phyloP scores from a whole-genome alignment of 1,139 yeast species.

The Candida sanyaensis region DNA sequence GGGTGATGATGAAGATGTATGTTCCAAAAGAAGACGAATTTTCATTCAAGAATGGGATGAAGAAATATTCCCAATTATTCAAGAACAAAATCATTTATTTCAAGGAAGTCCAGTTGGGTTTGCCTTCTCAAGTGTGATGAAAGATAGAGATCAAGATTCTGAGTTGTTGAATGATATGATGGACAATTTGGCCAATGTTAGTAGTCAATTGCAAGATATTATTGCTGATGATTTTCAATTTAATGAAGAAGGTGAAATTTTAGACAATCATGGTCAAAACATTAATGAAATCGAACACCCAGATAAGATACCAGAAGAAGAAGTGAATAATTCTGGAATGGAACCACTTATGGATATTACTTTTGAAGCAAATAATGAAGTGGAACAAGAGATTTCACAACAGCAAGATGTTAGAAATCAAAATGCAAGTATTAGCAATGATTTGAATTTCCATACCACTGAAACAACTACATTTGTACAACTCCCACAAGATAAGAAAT shows the following conservation, averaged over 20 bases:
- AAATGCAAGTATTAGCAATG: constrained; percentile 9
- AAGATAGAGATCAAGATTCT: constrained; percentile 8
- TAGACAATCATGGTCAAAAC: neutral
- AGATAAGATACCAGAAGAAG: neutral
- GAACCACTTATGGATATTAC: constrained; percentile 9
- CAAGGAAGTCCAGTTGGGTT: constrained; percentile 1
- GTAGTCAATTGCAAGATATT: neutral
- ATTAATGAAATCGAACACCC: neutral
- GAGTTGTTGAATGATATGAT: constrained; percentile 14
- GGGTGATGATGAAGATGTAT: constrained; percentile 7
- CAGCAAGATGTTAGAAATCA: constrained; percentile 5
- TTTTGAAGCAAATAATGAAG: constrained; percentile 9
- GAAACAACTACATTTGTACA: neutral
- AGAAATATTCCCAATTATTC: neutral
- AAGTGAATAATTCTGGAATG: neutral
- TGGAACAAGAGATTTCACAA: constrained; percentile 1
- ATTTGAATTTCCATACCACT: constrained; percentile 9
- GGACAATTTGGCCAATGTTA: constrained; percentile 9
- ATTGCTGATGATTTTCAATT: constrained; percentile 16
- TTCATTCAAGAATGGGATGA: constrained; percentile 17
- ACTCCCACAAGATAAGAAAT: neutral
- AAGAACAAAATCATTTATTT: neutral
- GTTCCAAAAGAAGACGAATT: constrained; percentile 16
- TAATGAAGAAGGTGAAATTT: constrained; percentile 18
- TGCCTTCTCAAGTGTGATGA: constrained; percentile 1